These are phyloP conservation scores for Pleurotus salmoneostramineus DNA, from an alignment of 768 basidiomycete genomes.

Conservation along the genomic window DNA sequence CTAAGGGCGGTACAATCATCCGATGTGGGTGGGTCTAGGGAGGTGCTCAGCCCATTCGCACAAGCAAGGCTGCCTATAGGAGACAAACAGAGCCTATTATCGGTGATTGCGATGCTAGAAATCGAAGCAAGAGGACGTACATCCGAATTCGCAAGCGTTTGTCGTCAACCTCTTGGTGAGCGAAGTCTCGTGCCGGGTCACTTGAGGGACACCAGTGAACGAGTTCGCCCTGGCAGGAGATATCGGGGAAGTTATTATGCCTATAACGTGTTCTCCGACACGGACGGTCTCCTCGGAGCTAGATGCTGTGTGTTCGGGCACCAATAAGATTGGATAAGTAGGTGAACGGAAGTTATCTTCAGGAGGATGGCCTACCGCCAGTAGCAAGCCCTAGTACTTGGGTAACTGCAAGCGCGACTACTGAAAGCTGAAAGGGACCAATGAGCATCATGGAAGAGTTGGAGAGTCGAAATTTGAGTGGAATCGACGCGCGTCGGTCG, in stretches of 20 bases:
- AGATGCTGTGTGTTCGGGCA: neutral
- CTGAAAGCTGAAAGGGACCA: no score
- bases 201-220: no score
- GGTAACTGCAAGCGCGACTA: no score
- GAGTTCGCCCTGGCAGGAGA: neutral
- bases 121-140: no score
- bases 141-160: constrained; percentile 4
- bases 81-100: neutral
- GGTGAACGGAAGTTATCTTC: no score
- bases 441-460: no score
- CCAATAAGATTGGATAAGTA: neutral
- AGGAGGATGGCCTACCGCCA: no score
- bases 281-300: neutral
- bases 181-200: neutral
- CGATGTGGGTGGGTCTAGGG: neutral
- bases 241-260: neutral
- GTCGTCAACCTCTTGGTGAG: constrained; percentile 4
- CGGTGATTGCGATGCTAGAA: no score
- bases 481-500: no score
- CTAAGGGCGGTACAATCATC: constrained; percentile 4
- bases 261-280: neutral
- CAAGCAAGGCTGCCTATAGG: constrained; percentile 1
- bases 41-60: constrained; percentile 7
- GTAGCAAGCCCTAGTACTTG: no score
- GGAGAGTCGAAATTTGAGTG: no score